Percentiles rank a stretch among this genome's conserved stretches.
phyloP scores from a whole-genome alignment of 208 protist genomes.

The Wallacemonas collosoma region DNA sequence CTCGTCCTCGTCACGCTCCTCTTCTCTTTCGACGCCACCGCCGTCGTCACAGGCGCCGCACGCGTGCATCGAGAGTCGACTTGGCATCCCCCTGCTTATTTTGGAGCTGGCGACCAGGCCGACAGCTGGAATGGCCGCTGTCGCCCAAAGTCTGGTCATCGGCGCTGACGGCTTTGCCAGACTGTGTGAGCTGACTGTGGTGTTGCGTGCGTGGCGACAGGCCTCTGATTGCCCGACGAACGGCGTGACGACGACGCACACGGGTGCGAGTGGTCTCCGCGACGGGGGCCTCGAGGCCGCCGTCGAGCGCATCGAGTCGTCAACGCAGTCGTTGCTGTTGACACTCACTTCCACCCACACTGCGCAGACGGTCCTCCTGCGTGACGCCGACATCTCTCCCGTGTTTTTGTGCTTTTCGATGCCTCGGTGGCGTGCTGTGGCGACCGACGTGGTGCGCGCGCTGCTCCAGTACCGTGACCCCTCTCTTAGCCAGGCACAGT shows the following conservation, averaged over 20 bases:
- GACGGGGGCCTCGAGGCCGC: background rate
- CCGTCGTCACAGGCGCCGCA: background rate
- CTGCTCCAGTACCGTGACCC: slow-evolving; percentile 31
- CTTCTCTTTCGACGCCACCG: background rate
- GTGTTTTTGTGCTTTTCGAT: slow-evolving; percentile 22
- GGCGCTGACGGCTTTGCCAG: slow-evolving; percentile 6
- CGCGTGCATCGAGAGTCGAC: background rate
- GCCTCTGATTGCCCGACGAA: too few relatives aligned
- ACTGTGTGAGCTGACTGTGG: slow-evolving; percentile 7
- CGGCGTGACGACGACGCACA: too few relatives aligned
- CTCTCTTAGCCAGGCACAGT: background rate
- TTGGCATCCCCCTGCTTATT: background rate
- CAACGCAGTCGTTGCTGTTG: background rate
- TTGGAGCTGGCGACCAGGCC: background rate
- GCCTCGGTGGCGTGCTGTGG: slow-evolving; percentile 17
- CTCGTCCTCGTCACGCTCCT: too few relatives aligned
- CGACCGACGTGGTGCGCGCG: slow-evolving; percentile 28
- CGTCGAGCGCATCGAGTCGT: background rate
- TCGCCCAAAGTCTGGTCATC: background rate
- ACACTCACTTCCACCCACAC: background rate
- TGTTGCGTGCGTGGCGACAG: background rate
- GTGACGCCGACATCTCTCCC: slow-evolving; percentile 11
- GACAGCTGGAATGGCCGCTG: background rate
- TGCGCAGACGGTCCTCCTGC: slow-evolving; percentile 7
- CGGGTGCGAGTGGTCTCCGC: too few relatives aligned